Percentiles rank a stretch among this genome's conserved stretches.
phyloP scores from a whole-genome alignment of 768 basidiomycete genomes.

The Mrakia blollopis region DNA sequence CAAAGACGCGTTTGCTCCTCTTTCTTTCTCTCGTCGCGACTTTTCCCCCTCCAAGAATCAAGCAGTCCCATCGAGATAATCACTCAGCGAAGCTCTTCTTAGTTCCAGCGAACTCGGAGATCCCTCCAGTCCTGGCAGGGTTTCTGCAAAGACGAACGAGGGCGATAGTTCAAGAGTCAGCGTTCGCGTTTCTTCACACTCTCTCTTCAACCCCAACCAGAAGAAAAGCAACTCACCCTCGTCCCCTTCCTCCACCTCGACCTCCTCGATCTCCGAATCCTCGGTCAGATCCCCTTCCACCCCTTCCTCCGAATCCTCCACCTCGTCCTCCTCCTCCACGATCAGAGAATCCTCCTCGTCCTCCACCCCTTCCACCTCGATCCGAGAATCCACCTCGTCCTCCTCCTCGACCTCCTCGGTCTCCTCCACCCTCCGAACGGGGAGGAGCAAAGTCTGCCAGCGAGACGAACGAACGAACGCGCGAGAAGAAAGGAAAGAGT shows the following conservation, averaged over 20 bases:
- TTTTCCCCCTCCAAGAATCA: no score
- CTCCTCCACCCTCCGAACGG: slow-evolving; percentile 47
- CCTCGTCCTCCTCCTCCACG: slow-evolving; percentile 43
- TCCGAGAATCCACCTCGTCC: slow-evolving; percentile 45
- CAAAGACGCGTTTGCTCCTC: no score
- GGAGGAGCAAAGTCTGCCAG: slow-evolving; percentile 20
- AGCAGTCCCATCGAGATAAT: neutral
- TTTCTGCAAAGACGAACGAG: neutral
- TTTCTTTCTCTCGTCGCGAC: no score
- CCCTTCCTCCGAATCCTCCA: slow-evolving; percentile 37
- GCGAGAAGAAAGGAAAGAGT: neutral
- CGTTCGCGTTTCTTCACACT: neutral
- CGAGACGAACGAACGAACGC: no score
- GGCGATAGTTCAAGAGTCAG: neutral
- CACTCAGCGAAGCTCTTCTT: slow-evolving; percentile 43
- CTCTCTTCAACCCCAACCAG: slow-evolving; percentile 32
- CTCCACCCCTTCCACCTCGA: slow-evolving; percentile 22
- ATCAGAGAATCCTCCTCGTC: slow-evolving; percentile 38
- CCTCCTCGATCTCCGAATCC: slow-evolving; percentile 42
- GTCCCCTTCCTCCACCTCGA: slow-evolving; percentile 35
- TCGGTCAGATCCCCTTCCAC: slow-evolving; percentile 34
- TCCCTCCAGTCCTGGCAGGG: slow-evolving; percentile 56
- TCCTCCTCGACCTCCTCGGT: slow-evolving; percentile 47
- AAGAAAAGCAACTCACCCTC: slow-evolving; percentile 39
- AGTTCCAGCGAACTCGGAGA: slow-evolving; percentile 57